phyloP scores from a whole-genome alignment of 1,284 basidiomycete species.

The Pyrrhoderma lamaoense region DNA sequence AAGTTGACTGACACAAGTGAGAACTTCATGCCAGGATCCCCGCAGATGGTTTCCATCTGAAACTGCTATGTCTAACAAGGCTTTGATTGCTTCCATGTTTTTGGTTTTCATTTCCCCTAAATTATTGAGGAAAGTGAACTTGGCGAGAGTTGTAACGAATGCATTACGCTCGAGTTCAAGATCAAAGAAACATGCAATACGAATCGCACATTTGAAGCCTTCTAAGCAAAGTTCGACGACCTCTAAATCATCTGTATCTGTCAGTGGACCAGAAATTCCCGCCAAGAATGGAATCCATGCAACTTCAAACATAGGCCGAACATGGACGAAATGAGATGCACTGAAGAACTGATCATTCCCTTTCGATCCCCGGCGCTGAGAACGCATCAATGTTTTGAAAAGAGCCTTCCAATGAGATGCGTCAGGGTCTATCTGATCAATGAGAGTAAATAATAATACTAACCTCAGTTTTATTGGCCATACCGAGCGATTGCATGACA shows the following conservation, averaged over 20 bases:
- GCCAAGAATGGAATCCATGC: slow-evolving; percentile 97
- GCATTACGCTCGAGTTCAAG: slow-evolving; percentile 93
- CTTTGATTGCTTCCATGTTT: slow-evolving; percentile 97
- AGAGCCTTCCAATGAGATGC: slow-evolving; percentile 52
- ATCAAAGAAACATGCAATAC: slow-evolving; percentile 91
- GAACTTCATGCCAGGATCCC: slow-evolving; percentile 91
- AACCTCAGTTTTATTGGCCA: slow-evolving; percentile 93
- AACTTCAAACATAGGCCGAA: slow-evolving; percentile 96
- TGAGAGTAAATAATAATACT: slow-evolving; percentile 18
- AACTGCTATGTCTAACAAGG: slow-evolving; percentile 86
- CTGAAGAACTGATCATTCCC: slow-evolving; percentile 84
- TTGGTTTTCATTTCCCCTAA: slow-evolving; percentile 97
- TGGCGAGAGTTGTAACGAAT: slow-evolving; percentile 94
- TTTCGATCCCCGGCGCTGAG: slow-evolving; percentile 74
- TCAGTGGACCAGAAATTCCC: slow-evolving; percentile 85
- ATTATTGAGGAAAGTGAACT: slow-evolving; percentile 96
- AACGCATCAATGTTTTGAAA: slow-evolving; percentile 83
- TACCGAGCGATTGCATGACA: slow-evolving; percentile 87
- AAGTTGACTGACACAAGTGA: slow-evolving; percentile 93
- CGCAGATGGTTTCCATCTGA: slow-evolving; percentile 92
- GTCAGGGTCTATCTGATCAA: not conserved
- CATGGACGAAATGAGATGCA: slow-evolving; percentile 91
- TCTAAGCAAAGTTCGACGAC: slow-evolving; percentile 88
- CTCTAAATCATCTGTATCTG: slow-evolving; percentile 89
- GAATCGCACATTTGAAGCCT: slow-evolving; percentile 90